A percentile compares a stretch with the other conserved stretches of the same genome.
phyloP scores from a whole-genome alignment of 2,329 filamentous ascomycete species.

The Juglanconis juglandina region DNA sequence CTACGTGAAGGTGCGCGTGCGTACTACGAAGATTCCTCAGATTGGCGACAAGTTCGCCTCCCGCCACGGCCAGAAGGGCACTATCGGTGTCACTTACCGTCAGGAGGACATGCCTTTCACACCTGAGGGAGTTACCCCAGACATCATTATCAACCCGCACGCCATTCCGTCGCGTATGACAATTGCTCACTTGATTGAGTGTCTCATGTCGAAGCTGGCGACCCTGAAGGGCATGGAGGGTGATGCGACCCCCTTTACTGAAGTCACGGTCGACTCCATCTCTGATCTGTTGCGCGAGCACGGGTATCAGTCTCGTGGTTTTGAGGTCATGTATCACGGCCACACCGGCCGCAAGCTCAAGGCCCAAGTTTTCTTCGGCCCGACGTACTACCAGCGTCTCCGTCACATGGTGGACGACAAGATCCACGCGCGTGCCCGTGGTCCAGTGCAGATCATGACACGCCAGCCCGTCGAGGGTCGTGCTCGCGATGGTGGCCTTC shows the following conservation, averaged over 20 bases:
- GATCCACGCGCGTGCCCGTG: slow-evolving; percentile 97
- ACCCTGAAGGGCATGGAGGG: slow-evolving; percentile 92
- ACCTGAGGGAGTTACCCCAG: slow-evolving; percentile 82
- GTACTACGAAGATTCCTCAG: slow-evolving; percentile 96
- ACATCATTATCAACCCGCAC: slow-evolving; percentile 98
- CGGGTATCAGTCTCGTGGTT: slow-evolving; percentile 94
- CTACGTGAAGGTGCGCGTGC: slow-evolving; percentile 95
- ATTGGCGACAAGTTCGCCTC: slow-evolving; percentile 99
- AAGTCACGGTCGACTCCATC: slow-evolving; percentile 92
- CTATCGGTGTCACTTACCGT: slow-evolving; percentile 95
- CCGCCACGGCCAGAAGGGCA: slow-evolving; percentile 98
- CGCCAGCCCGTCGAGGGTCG: slow-evolving; percentile 97
- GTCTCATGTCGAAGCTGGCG: slow-evolving; percentile 92
- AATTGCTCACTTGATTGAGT: slow-evolving; percentile 99
- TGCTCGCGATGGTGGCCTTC: slow-evolving; percentile 93
- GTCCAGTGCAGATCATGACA: slow-evolving; percentile 95
- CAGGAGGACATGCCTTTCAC: slow-evolving; percentile 99
- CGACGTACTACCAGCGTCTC: slow-evolving; percentile 97
- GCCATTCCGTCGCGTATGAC: slow-evolving; percentile 99
- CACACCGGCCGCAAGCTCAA: slow-evolving; percentile 93
- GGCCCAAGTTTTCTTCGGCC: slow-evolving; percentile 93
- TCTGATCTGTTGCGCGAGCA: slow-evolving; percentile 82
- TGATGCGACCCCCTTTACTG: slow-evolving; percentile 95
- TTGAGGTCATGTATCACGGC: slow-evolving; percentile 98
- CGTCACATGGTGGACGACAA: slow-evolving; percentile 99